These are phyloP conservation scores for Candida xiaguanensis DNA, from an alignment of 805 yeast genomes.

Conservation along the genomic window DNA sequence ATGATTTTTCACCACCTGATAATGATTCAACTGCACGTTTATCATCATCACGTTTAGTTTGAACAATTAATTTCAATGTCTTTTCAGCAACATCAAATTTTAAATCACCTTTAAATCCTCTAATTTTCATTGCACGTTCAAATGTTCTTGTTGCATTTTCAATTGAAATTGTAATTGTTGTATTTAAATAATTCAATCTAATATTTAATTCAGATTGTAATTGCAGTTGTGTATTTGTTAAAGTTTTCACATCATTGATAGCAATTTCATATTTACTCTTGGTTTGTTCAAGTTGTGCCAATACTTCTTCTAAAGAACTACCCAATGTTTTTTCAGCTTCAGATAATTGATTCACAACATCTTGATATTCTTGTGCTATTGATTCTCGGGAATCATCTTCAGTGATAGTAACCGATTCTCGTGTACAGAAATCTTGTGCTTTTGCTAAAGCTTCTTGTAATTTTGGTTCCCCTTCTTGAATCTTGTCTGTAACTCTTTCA, in stretches of 20 bases:
- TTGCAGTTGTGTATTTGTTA: constrained; percentile 22
- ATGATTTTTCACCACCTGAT: constrained; percentile 97
- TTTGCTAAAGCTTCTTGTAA: constrained; percentile 15
- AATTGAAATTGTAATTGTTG: constrained; percentile 27
- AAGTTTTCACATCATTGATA: constrained; percentile 32
- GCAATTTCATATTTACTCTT: constrained; percentile 43
- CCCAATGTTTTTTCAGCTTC: constrained; percentile 54
- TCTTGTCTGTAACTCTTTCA: constrained; percentile 20
- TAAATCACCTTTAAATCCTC: constrained; percentile 75
- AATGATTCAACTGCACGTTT: constrained; percentile 74
- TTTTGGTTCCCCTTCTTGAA: constrained; percentile 14
- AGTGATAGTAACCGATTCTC: constrained; percentile 41
- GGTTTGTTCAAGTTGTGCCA: constrained; percentile 42
- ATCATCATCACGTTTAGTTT: constrained; percentile 55
- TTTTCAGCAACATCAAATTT: constrained; percentile 54
- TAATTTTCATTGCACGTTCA: constrained; percentile 52
- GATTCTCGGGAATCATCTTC: constrained; percentile 43
- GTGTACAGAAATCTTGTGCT: constrained; percentile 42
- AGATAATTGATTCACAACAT: constrained; percentile 43
- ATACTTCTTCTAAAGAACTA: constrained; percentile 52
- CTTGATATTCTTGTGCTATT: constrained; percentile 46
- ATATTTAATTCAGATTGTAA: constrained; percentile 27
- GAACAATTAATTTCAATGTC: constrained; percentile 54
- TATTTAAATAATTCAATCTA: constrained; percentile 30
- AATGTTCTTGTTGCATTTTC: constrained; percentile 41